Evolutionary conservation across 2,329 filamentous ascomycete genomes (phyloP).

Genomic region (Colletotrichum sp.): DNA sequence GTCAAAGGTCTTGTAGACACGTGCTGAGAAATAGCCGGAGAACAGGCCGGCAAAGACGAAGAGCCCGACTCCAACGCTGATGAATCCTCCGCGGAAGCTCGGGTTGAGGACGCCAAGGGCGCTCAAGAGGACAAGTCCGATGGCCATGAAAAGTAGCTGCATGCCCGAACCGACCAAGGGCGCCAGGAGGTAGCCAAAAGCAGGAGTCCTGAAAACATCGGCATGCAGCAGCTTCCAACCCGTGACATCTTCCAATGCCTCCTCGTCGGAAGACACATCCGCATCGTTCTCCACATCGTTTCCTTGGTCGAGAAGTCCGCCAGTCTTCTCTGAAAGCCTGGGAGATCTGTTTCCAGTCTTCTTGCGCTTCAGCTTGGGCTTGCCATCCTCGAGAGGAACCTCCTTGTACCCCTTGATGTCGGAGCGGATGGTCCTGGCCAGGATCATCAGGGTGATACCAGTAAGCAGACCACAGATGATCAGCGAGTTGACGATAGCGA

Average conservation of each 20-base stretch:
- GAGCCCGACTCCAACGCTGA: conserved; percentile 82
- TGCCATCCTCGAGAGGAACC: conserved; percentile 69
- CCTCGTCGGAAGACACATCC: conserved; percentile 71
- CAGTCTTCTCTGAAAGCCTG: conserved; percentile 52
- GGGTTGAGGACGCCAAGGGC: conserved; percentile 83
- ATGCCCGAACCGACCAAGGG: conserved; percentile 85
- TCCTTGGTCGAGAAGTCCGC: conserved; percentile 66
- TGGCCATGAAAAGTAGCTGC: conserved; percentile 83
- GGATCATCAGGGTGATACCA: conserved; percentile 80
- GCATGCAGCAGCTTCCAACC: conserved; percentile 89
- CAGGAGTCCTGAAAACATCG: conserved; percentile 83
- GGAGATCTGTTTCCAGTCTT: conserved; percentile 37
- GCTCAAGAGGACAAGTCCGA: conserved; percentile 74
- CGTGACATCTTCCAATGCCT: conserved; percentile 77
- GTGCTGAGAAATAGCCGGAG: conserved; percentile 86
- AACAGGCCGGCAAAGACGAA: conserved; percentile 85
- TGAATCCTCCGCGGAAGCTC: conserved; percentile 87
- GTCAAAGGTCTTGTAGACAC: conserved; percentile 84
- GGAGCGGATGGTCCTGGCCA: conserved; percentile 77
- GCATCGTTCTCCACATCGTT: conserved; percentile 57
- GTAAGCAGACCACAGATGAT: conserved; percentile 83
- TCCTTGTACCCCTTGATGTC: conserved; percentile 81
- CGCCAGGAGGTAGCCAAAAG: conserved; percentile 74
- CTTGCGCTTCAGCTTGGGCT: conserved; percentile 58
- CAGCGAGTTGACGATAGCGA: conserved; percentile 86